phyloP scores from a whole-genome alignment of 2,329 filamentous ascomycete species.

The Macroventuria anomochaeta region DNA sequence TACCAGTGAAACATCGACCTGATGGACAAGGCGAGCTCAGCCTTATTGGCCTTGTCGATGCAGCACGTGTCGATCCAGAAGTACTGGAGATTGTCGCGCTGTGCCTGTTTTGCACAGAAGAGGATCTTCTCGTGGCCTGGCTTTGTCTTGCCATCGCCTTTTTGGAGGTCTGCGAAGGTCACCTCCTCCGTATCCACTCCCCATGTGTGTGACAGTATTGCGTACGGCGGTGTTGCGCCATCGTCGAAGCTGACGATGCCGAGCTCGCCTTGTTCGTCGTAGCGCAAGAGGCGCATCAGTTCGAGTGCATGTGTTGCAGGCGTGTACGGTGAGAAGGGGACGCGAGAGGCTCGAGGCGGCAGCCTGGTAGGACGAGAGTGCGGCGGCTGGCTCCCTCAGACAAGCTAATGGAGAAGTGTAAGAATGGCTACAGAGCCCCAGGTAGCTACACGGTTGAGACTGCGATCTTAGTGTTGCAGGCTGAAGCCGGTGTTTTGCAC shows the following conservation, averaged over 20 bases:
- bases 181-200: neutral
- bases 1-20: conserved; percentile 1
- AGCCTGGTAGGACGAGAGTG: too few species aligned
- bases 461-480: neutral
- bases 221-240: neutral
- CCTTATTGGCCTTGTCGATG: neutral
- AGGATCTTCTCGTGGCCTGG: neutral
- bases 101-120: neutral
- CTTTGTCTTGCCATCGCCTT: neutral
- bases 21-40: neutral
- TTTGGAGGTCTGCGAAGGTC: neutral
- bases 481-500: too few species aligned
- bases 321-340: neutral
- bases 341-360: too few species aligned
- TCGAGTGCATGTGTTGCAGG: neutral
- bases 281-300: neutral
- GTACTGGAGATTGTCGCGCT: neutral
- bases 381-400: too few species aligned
- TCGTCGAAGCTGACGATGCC: neutral
- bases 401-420: too few species aligned
- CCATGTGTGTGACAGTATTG: conserved; percentile 4
- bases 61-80: conserved; percentile 8
- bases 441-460: neutral
- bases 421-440: too few species aligned
- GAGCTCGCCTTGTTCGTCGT: neutral